Evolutionary conservation across 306 rosid genomes (phyloP).

Genomic region (Carpinus fangiana): DNA sequence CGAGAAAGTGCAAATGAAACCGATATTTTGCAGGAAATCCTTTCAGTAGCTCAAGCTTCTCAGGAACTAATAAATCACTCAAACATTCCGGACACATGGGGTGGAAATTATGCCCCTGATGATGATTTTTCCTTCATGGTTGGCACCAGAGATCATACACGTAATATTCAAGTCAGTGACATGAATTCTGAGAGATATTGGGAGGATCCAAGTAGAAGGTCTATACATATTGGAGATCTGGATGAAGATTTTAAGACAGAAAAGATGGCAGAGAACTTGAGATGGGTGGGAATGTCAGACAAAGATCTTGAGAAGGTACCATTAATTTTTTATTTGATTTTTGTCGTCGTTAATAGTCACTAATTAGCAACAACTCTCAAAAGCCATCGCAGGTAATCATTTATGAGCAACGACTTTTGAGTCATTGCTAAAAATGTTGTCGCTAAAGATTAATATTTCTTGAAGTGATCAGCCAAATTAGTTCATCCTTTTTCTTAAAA

Average conservation of each 20-base stretch:
- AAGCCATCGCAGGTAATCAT: no score
- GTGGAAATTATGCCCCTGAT: constrained; percentile 37
- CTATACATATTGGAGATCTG: constrained; percentile 50
- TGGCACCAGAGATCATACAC: constrained; percentile 33
- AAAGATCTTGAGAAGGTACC: constrained; percentile 68
- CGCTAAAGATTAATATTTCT: no score
- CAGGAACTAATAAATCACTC: constrained; percentile 61
- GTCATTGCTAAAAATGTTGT: no score
- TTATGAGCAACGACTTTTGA: no score
- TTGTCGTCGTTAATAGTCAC: no score
- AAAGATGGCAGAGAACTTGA: constrained; percentile 63
- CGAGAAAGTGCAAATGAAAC: constrained; percentile 39
- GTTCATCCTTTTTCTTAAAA: no score
- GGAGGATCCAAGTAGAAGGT: constrained; percentile 52
- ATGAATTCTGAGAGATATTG: constrained; percentile 48
- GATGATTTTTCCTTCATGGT: constrained; percentile 72
- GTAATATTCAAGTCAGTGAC: constrained; percentile 28
- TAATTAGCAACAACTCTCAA: no score
- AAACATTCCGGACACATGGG: constrained; percentile 36
- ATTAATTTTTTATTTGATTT: no score
- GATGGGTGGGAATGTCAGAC: constrained; percentile 88
- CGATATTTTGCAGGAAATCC: constrained; percentile 82
- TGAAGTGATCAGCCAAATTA: no score
- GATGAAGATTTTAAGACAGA: constrained; percentile 55
- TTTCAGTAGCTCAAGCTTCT: constrained; percentile 79